These are phyloP conservation scores for Botrytis squamosa DNA, from an alignment of 2,329 filamentous ascomycete genomes.

Conservation along the genomic window DNA sequence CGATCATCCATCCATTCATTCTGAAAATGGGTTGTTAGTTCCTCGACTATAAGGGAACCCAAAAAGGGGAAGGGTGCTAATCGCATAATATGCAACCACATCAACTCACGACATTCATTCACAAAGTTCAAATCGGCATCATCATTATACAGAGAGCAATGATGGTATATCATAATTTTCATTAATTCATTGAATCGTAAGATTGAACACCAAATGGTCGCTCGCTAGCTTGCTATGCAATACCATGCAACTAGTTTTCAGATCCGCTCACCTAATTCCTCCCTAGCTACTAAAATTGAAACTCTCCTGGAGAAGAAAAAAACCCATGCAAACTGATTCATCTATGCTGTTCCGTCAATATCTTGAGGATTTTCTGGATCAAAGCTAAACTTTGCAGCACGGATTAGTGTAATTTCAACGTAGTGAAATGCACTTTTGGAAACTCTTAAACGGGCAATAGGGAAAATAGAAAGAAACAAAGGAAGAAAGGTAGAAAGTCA, in stretches of 20 bases:
- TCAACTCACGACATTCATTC: not conserved
- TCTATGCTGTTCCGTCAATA: not conserved
- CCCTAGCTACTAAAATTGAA: too few species aligned
- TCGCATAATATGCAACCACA: not conserved
- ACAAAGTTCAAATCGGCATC: not conserved
- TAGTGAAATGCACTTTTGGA: not conserved
- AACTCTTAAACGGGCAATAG: not conserved
- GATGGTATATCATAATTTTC: not conserved
- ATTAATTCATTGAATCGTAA: not conserved
- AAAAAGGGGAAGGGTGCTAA: not conserved
- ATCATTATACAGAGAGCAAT: not conserved
- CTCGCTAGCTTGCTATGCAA: not conserved
- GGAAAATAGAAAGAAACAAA: not conserved
- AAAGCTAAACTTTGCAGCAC: not conserved
- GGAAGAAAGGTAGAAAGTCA: not conserved
- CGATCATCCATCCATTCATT: not conserved
- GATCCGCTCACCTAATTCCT: not conserved
- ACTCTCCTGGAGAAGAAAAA: not conserved
- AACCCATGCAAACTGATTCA: not conserved
- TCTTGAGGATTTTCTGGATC: not conserved
- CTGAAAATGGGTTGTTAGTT: not conserved
- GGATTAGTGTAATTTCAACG: not conserved
- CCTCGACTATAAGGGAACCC: not conserved
- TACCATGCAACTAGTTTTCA: not conserved
- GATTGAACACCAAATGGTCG: not conserved